Conservation (phyloP, 768 basidiomycete species). For the Collybia sp. region DNA sequence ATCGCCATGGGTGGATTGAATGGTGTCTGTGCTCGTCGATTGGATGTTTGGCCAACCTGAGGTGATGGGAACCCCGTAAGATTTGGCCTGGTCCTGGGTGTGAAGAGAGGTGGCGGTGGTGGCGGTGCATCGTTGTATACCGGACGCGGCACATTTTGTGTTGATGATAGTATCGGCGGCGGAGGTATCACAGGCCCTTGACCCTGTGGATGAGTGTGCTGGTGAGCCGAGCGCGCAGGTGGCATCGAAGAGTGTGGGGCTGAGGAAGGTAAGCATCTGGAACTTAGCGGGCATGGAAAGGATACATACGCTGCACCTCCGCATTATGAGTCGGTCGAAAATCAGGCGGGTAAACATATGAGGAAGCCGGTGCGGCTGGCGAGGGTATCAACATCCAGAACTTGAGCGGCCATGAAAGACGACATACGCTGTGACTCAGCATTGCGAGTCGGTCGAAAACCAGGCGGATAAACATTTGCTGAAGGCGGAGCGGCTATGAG, state of each 20-base stretch:
- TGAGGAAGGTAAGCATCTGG: too few species aligned
- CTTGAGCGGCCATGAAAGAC: too few species aligned
- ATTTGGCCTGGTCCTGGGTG: neutral
- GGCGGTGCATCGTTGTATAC: neutral
- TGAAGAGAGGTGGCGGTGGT: neutral
- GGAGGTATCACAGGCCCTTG: neutral
- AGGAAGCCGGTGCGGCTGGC: neutral
- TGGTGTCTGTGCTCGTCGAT: neutral
- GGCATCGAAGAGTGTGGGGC: too few species aligned
- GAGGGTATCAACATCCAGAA: too few species aligned
- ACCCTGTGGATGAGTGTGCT: too few species aligned
- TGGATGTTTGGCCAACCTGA: neutral
- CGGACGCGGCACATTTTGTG: too few species aligned
- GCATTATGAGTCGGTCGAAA: neutral
- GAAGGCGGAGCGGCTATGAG: too few species aligned
- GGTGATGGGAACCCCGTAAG: neutral
- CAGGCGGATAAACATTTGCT: neutral
- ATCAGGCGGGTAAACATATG: neutral
- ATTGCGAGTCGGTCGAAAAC: neutral
- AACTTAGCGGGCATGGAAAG: too few species aligned
- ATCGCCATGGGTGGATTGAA: too few species aligned
- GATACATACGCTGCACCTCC: neutral
- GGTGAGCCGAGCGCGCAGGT: too few species aligned
- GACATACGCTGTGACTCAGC: too few species aligned
- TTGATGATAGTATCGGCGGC: too few species aligned